Evolutionary conservation across 2,329 filamentous ascomycete genomes (phyloP), one percentile per base, ranked within the genome.

Genomic region (Fusarium papillatum): DNA sequence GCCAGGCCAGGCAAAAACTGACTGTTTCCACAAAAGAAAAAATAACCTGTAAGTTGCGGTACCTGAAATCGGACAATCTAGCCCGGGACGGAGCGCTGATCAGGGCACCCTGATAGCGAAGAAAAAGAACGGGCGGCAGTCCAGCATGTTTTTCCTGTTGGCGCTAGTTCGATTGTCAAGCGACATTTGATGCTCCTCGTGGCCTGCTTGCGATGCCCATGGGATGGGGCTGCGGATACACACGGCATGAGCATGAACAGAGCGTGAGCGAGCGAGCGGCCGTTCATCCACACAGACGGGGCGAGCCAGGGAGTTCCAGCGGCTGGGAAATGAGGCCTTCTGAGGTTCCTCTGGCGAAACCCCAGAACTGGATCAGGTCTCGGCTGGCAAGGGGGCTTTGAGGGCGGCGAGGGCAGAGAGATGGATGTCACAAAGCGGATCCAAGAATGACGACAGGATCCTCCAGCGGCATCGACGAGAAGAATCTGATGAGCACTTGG

Each of bases 261-360:
- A 55, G 26, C 48, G 29, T 22, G 34, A 43, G 19, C n/a, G 50
- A 31, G 11, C 50, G 19, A 31, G 50, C 29, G 50, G 19, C 19
- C 29, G 50, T 57, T 31, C 50, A 22, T 57, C 50, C 50, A n/a
- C 29, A 34, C n/a, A 24, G 31, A 46, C 67, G 46, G 53, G 67
- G 61, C 63, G 24, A 63, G 17, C 43, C 11, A 69, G 63, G 63
- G 62, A 66, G 61, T 31, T 59, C 34, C 39, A 66, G 61, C 50
- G 67, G 41, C 24, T 50, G 46, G 46, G 60, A 72, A 75, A 76
- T 76, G 74, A 76, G 74, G 74, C 68, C 71, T 75, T 76, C 68
- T 55, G 55, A 64, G 68, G 68, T 55, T 63, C 29, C 46, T 71
- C 71, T 74, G 70, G 67, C 67, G 73, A 68, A 34, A 66, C 53